A percentile compares a stretch with the other conserved stretches of the same genome.
These are phyloP conservation scores for Penicillium silybi DNA, from an alignment of 495 filamentous ascomycete species.

Conservation along the genomic window DNA sequence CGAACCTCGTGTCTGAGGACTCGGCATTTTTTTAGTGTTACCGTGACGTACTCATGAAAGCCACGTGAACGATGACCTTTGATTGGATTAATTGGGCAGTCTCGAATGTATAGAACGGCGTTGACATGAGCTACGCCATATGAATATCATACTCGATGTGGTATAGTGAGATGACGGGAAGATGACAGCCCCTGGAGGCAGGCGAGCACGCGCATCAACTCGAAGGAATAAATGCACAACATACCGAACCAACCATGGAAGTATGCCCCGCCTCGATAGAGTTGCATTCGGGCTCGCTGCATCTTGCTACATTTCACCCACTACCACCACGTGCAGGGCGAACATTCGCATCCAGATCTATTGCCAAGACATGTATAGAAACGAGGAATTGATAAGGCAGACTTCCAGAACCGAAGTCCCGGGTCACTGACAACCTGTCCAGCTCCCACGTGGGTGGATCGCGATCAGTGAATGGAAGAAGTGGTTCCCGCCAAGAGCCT, in stretches of 20 bases:
- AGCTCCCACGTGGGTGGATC: slow-evolving; percentile 12
- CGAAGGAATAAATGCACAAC: background rate
- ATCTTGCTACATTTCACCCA: background rate
- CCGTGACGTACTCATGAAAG: background rate
- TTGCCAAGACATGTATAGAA: background rate
- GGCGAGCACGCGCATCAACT: background rate
- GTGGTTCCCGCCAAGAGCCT: slow-evolving; percentile 14
- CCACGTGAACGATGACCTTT: background rate
- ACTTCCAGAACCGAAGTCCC: background rate
- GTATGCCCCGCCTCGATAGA: background rate
- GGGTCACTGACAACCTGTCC: slow-evolving; percentile 1
- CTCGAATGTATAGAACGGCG: background rate
- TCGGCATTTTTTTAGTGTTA: background rate
- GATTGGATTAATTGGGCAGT: background rate
- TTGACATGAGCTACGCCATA: background rate
- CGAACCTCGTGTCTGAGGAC: background rate
- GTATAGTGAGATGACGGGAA: background rate
- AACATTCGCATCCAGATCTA: background rate
- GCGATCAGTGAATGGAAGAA: slow-evolving; percentile 11
- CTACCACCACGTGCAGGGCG: background rate
- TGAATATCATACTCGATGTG: background rate
- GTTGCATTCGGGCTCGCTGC: background rate
- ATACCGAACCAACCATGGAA: background rate
- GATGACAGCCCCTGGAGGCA: background rate
- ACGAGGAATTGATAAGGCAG: background rate